Evolutionary conservation across 768 basidiomycete genomes (phyloP), one percentile per base, ranked within the genome.

Genomic region (Rhodosporidiobolus sp.): DNA sequence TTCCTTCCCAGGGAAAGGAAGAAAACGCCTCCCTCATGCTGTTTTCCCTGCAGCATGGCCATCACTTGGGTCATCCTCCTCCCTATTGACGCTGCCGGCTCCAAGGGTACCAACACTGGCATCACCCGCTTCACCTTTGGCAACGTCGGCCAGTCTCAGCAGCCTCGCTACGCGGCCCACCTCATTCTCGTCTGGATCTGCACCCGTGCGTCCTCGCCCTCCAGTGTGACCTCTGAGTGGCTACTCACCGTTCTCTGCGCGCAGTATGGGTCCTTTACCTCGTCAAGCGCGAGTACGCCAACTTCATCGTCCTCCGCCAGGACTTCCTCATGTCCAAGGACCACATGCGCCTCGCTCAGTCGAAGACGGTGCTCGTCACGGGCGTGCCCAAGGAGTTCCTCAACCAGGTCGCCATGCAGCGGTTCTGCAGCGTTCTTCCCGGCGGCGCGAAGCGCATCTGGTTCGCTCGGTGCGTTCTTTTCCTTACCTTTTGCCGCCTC

Each of bases 371-470:
- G 30, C 87, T 98, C 55, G 85, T 98, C 71, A 94, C 92, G 8
- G 94, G 94, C 54, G 89, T 98, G 10, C 93, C 94, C 11, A 82
- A 84, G 45, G 86, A 86, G 59, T 93, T 88, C 78, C 86, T 97
- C 64, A 88, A 88, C 50, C 84, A 96, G 38, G 82, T 80, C 54
- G 83, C 86, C 60, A 81, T 95, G 19, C 54, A 30, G 48, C 56
- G 58, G 14, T 72, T 76, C 65, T 72, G 71, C 57, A 85, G 86
- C n/a, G 85, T 86, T 67, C 85, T 97, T 5, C 95, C 96, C 0
- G 94, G 94, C 17, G 94, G 94, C 24, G 90, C 94, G 14, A 88
- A 88, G 79, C 87, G 87, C 74, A 87, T 99, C 49, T 99, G 95
- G 94, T 85, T 98, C 50, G 95, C 94, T 80, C 85, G 90, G 88